Conservation (phyloP, 345 rosid species). For the Citropsis articulata region DNA sequence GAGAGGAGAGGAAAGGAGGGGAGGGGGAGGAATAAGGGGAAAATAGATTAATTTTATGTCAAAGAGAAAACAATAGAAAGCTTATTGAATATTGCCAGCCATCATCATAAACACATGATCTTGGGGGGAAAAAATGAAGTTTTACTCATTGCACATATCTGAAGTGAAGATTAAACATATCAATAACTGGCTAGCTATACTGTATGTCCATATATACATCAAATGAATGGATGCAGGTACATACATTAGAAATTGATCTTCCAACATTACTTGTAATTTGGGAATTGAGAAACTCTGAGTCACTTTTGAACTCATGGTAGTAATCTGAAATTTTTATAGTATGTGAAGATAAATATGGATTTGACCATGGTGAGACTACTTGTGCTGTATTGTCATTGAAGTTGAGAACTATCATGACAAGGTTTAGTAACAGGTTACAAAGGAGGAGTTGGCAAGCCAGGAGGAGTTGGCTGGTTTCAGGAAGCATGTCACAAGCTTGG, state of each 20-base stretch:
- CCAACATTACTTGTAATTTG: background rate
- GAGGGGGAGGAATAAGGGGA: too few species aligned
- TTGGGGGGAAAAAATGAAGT: background rate
- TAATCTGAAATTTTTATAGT: background rate
- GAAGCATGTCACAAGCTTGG: conserved; percentile 97
- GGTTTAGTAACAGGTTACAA: conserved; percentile 67
- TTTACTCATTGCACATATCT: background rate
- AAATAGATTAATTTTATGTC: too few species aligned
- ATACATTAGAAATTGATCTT: background rate
- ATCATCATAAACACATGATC: background rate
- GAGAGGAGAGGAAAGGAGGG: too few species aligned
- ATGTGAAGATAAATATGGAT: background rate
- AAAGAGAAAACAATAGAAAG: background rate
- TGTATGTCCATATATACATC: background rate
- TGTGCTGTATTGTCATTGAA: background rate
- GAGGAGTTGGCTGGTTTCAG: conserved; percentile 78
- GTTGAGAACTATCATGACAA: conserved; percentile 9
- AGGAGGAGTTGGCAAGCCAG: conserved; percentile 86
- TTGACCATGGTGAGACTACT: background rate
- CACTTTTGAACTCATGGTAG: background rate
- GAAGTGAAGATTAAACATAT: background rate
- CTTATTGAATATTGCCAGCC: background rate
- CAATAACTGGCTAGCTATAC: background rate
- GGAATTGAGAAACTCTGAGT: background rate
- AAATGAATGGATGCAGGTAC: background rate